Evolutionary conservation across 441 rosid genomes (phyloP), one percentile per base, ranked within the genome.

Genomic region (Mallotus repandus): DNA sequence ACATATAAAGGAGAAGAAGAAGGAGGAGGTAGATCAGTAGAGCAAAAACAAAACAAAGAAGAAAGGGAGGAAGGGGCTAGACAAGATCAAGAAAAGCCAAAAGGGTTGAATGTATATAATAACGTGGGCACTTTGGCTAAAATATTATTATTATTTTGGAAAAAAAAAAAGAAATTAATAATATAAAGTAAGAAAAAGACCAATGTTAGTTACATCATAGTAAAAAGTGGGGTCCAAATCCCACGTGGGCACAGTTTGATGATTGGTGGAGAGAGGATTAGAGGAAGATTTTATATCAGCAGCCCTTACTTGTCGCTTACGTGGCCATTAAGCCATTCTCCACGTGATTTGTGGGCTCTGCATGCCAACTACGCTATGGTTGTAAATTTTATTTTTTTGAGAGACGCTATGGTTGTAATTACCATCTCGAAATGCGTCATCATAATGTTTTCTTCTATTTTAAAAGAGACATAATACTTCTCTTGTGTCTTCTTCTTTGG

Each of bases 211-310:
- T 76, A 73, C 21, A 43, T 11, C 73, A 64, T 45, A 55, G 54
- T 38, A 29, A 5, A 43, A 18, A 29, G 79, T 70, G 82, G 88
- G 92, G 84, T 50, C 91, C 80, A 62, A 9, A 1, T 5, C 83
- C 80, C 98, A 88, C 95, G 92, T 90, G 98, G 94, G 92, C 60
- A 71, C 66, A 68, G 57, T 78, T 25, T 4, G 81, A 60, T 78
- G 91, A 94, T 94, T 94, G 98, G 98, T 49, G 81, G 89, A 76
- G 80, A 82, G 79, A 74, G 83, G 96, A 90, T 90, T 82, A 81
- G 87, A 76, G 74, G 67, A 29, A 78, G 92, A 89, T 89, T 83
- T 58, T 81, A 56, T 60, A 50, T 60, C 43, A 68, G 79, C 78
- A 69, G 79, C 32, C 32, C 32, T 29, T 29, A 29, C 2, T 29